Percentiles rank a stretch among this genome's conserved stretches.
Evolutionary conservation across 306 rosid genomes (phyloP).

Genomic region (Rubus idaeus): DNA sequence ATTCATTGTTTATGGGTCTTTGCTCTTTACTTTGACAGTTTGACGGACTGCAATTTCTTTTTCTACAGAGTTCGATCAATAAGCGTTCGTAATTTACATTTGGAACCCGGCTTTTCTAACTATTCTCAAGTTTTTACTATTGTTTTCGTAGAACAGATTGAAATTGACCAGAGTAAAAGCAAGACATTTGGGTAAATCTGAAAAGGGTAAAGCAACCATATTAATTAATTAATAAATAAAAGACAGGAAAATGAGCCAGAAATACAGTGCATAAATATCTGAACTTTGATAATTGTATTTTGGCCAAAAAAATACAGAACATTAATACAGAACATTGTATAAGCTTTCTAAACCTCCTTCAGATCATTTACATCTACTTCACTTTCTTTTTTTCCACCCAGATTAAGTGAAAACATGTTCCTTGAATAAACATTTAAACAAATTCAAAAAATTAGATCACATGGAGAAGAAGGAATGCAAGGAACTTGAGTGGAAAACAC

Average conservation of each 20-base stretch:
- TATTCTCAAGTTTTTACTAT: background rate
- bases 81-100: background rate
- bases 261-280: constrained; percentile 3
- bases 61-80: no score
- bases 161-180: background rate
- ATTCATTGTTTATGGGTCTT: background rate
- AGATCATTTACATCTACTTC: constrained; percentile 42
- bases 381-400: constrained; percentile 32
- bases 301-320: background rate
- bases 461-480: constrained; percentile 27
- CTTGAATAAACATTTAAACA: constrained; percentile 26
- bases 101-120: background rate
- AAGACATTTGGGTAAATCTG: background rate
- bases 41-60: no score
- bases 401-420: constrained; percentile 18
- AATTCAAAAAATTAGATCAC: constrained; percentile 32
- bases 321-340: constrained; percentile 24
- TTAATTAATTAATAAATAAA: background rate
- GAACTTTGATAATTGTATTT: constrained; percentile 5
- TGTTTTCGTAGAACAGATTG: background rate
- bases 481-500: constrained; percentile 22
- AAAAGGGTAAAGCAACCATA: background rate
- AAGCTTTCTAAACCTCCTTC: constrained; percentile 31
- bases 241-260: background rate
- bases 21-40: no score